A percentile compares a stretch with the other conserved stretches of the same genome.
These are phyloP conservation scores for Hemisphaericaspora lyxosophila DNA, from an alignment of 1,139 yeast species.

Conservation along the genomic window DNA sequence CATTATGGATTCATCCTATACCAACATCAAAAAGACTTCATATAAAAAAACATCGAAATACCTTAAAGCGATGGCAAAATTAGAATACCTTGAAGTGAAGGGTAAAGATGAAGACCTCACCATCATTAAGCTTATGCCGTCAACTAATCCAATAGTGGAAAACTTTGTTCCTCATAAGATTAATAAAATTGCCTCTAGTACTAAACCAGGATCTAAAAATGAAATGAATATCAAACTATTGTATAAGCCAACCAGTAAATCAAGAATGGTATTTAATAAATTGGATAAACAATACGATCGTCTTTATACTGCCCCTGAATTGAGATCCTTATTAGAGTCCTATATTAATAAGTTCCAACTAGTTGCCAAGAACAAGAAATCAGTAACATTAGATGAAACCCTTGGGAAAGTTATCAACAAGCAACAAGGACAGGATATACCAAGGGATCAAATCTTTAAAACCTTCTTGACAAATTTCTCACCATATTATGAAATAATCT, in stretches of 20 bases:
- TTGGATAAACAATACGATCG: conserved; percentile 33
- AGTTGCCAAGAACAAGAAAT: conserved; percentile 47
- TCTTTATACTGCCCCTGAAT: conserved; percentile 53
- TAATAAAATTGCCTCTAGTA: conserved; percentile 24
- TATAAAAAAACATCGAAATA: conserved; percentile 90
- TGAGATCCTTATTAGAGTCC: conserved; percentile 50
- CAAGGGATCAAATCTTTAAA: conserved; percentile 55
- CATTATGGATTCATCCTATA: conserved; percentile 44
- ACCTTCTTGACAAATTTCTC: conserved; percentile 54
- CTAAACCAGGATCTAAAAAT: conserved; percentile 8
- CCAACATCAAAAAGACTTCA: conserved; percentile 75
- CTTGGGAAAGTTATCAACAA: conserved; percentile 27
- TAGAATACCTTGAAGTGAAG: conserved; percentile 60
- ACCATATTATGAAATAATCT: conserved; percentile 52
- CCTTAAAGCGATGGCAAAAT: conserved; percentile 81
- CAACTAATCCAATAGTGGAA: conserved; percentile 46
- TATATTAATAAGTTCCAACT: conserved; percentile 58
- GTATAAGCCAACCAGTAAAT: conserved; percentile 56
- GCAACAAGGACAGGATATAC: conserved; percentile 19
- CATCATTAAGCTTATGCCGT: conserved; percentile 50
- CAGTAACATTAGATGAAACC: conserved; percentile 54
- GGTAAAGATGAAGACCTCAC: conserved; percentile 76
- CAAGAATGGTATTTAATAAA: conserved; percentile 51
- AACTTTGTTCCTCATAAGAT: conserved; percentile 64
- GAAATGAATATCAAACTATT: conserved; percentile 33